Evolutionary conservation across 768 basidiomycete species (phyloP), one percentile per base, ranked within the genome.

Genomic region (Tylopilus intermedius): DNA sequence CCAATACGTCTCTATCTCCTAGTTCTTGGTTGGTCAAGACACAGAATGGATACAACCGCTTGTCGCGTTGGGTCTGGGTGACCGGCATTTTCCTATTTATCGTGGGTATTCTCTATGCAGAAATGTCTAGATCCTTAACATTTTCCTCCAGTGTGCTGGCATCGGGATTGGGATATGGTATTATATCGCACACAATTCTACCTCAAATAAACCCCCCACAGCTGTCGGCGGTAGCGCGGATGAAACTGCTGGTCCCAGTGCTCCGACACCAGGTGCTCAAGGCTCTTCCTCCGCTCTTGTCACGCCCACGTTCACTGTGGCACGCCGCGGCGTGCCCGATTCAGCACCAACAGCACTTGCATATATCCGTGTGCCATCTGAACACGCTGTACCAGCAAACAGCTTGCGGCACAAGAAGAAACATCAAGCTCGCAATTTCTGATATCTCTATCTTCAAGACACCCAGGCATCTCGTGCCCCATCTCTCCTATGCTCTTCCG

Each of bases 1-100:
- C 52, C 22, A 41, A 45, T 49, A 5, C 33, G 30, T 35, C 18
- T 29, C 18, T 48, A 30, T 10, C 30, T 24, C 30, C 8, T 52
- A 87, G 84, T 56, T 69, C 76, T 7, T 91, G 90, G 89, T 73
- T 91, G 35, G 69, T 66, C 45, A 82, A 89, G 67, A 87, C 82
- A 0, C 78, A 79, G 57, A 72, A 57, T 51, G 79, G 83, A 22
- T 64, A 71, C 0, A 74, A 67, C n/a, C 74, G 78, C 26, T 62
- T 84, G 53, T 79, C 79, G 5, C 76, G 81, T 33, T 87, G 81
- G 82, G 80, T 90, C 3, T 89, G 85, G 83, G 53, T 88, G 46
- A 60, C 82, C 37, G 86, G 81, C n/a, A 55, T 89, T 14, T 2
- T 81, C 27, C 61, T 90, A 37, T 59, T 90, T 49, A 47, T 82